Evolutionary conservation across 352 stramenopile species (phyloP).

Genomic region (Phytophthora gonapodyides): DNA sequence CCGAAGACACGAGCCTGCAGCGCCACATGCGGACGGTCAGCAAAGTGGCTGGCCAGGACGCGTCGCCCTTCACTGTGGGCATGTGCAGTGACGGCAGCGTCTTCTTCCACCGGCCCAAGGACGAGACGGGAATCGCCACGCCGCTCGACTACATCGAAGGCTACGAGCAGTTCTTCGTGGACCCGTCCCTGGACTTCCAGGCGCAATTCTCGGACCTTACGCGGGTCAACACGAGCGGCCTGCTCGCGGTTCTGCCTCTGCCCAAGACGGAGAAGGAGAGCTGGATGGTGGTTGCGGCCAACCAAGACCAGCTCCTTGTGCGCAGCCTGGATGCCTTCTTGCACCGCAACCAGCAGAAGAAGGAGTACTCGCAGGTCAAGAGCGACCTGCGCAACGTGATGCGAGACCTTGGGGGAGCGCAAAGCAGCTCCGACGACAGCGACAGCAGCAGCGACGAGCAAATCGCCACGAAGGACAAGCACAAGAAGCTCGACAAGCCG

Average conservation of each 20-base stretch:
- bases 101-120: conserved; percentile 65
- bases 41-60: conserved; percentile 64
- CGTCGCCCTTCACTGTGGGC: conserved; percentile 69
- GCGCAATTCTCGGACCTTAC: conserved; percentile 81
- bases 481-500: conserved; percentile 24
- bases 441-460: conserved; percentile 32
- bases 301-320: conserved; percentile 73
- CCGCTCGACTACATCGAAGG: conserved; percentile 77
- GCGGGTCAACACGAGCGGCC: conserved; percentile 69
- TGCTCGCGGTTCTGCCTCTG: conserved; percentile 67
- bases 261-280: conserved; percentile 58
- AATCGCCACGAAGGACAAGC: conserved; percentile 24
- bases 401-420: conserved; percentile 43
- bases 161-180: conserved; percentile 85
- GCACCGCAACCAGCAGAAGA: conserved; percentile 56
- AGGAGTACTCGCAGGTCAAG: conserved; percentile 51
- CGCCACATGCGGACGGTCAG: conserved; percentile 79
- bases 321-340: conserved; percentile 71
- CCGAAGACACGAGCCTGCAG: conserved; percentile 49
- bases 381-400: conserved; percentile 48
- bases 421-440: conserved; percentile 32
- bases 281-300: conserved; percentile 81
- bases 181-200: conserved; percentile 73
- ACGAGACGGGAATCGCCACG: conserved; percentile 61
- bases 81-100: conserved; percentile 87